phyloP scores from a whole-genome alignment of 495 filamentous ascomycete genomes.

The Gamarada debralockiae region DNA sequence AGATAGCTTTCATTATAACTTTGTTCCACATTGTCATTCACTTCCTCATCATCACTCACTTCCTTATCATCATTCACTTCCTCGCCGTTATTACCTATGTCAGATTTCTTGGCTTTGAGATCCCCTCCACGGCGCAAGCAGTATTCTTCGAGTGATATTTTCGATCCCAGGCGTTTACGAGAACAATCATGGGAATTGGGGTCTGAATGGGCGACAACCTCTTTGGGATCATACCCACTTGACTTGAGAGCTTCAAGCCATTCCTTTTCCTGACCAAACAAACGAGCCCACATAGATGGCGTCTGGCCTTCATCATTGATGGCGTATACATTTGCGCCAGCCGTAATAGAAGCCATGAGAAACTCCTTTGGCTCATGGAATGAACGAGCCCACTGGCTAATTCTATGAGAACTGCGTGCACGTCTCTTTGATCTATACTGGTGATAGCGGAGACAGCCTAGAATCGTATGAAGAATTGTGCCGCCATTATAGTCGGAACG shows the following conservation, averaged over 20 bases:
- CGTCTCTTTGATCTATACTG: not conserved
- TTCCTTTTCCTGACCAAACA: slow-evolving; percentile 1
- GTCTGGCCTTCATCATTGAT: slow-evolving; percentile 4
- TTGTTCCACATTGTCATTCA: no score
- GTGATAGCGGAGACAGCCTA: not conserved
- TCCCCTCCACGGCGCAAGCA: slow-evolving; percentile 2
- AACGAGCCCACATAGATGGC: not conserved
- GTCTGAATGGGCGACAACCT: slow-evolving; percentile 2
- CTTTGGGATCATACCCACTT: slow-evolving; percentile 6
- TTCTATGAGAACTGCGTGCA: not conserved
- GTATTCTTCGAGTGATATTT: slow-evolving; percentile 8
- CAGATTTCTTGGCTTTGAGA: slow-evolving; percentile 3
- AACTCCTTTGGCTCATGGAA: slow-evolving; percentile 4
- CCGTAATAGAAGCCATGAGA: slow-evolving; percentile 7
- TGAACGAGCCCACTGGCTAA: not conserved
- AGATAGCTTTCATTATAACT: no score
- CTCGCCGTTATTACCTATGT: not conserved
- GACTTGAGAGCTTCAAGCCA: slow-evolving; percentile 11
- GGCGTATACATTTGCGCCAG: slow-evolving; percentile 12
- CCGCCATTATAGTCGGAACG: not conserved
- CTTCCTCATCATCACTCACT: slow-evolving; percentile 2
- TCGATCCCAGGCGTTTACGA: not conserved
- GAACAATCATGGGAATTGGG: not conserved
- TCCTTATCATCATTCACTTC: not conserved
- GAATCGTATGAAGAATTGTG: slow-evolving; percentile 13